A percentile compares a stretch with the other conserved stretches of the same genome.
Conservation (phyloP, 345 rosid genomes). For the Melastoma malabathricum region DNA sequence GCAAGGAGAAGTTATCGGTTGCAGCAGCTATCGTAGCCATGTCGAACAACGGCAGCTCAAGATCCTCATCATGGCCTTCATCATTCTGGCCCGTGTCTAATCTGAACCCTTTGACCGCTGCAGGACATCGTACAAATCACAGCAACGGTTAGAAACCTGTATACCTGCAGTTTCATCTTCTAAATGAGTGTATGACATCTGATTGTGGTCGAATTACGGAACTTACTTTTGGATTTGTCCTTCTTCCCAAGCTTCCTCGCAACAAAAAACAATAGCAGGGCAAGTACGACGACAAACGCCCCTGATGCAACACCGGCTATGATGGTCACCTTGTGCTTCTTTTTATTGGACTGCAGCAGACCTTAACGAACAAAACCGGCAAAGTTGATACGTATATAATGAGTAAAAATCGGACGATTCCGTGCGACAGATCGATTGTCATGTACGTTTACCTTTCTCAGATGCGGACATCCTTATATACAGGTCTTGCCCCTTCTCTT, state of each 20-base stretch:
- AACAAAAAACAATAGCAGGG: not conserved
- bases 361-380: no score
- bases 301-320: not conserved
- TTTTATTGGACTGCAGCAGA: not conserved
- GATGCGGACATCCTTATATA: constrained; percentile 12
- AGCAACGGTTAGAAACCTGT: no score
- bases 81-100: not conserved
- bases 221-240: constrained; percentile 3
- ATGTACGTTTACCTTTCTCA: not conserved
- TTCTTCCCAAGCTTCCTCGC: constrained; percentile 1
- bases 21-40: constrained; percentile 5
- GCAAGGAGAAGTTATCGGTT: constrained; percentile 4
- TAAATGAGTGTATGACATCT: no score
- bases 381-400: no score
- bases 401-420: no score
- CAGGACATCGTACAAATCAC: not conserved
- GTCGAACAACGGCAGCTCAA: constrained; percentile 8
- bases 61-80: constrained; percentile 2
- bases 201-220: not conserved
- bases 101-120: not conserved
- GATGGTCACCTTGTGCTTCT: constrained; percentile 1
- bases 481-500: constrained; percentile 10
- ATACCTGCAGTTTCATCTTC: no score
- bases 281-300: not conserved
- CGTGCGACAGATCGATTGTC: no score